Evolutionary conservation across 1,284 basidiomycete species (phyloP).

Genomic region (Rhodotorula mucilaginosa): DNA sequence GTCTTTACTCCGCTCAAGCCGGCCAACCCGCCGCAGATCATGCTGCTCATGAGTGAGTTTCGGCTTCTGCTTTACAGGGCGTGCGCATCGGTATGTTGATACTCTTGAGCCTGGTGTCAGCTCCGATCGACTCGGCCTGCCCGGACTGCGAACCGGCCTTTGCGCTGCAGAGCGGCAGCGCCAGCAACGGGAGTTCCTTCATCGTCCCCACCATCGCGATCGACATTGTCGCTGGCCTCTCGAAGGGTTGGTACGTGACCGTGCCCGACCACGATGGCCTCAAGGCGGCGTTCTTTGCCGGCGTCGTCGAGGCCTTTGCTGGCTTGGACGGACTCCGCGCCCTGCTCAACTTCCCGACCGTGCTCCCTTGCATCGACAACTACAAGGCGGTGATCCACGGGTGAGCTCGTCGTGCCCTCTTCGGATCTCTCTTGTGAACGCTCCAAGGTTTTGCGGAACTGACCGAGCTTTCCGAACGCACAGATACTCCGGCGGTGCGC

Average conservation of each 20-base stretch:
- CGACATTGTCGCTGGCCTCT: background rate
- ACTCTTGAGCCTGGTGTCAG: background rate
- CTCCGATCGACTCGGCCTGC: constrained; percentile 11
- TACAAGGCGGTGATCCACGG: constrained; percentile 7
- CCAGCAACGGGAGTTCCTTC: background rate
- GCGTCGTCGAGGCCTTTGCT: constrained; percentile 6
- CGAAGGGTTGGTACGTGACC: constrained; percentile 14
- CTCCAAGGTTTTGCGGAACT: background rate
- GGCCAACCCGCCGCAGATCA: constrained; percentile 3
- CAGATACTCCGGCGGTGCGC: constrained; percentile 11
- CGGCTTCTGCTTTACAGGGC: no score
- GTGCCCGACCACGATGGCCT: constrained; percentile 12
- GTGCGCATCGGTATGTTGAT: background rate
- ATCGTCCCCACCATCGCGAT: background rate
- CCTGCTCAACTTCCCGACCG: constrained; percentile 1
- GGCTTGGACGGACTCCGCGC: constrained; percentile 11
- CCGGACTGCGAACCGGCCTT: constrained; percentile 4
- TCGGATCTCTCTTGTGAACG: background rate
- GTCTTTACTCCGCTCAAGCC: constrained; percentile 2
- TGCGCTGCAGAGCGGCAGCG: constrained; percentile 5
- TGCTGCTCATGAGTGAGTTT: constrained; percentile 6
- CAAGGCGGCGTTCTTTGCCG: constrained; percentile 10
- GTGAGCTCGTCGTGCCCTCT: background rate
- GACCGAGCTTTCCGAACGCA: background rate
- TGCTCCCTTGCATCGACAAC: background rate